Evolutionary conservation across 345 rosid genomes (phyloP).

Genomic region (Brassica carinata): DNA sequence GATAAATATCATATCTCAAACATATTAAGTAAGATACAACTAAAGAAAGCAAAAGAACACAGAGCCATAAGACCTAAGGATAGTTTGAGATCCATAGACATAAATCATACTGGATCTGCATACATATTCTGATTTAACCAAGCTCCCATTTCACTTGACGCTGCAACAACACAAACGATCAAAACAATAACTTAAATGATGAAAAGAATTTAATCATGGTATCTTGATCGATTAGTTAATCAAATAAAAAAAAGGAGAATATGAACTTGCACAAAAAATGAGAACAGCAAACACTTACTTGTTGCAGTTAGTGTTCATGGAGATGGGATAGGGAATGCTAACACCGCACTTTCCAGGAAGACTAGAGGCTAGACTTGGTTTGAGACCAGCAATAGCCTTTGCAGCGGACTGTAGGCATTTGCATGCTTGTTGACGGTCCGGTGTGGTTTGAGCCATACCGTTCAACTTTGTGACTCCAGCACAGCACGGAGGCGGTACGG

Average conservation of each 20-base stretch:
- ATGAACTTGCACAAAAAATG: background rate
- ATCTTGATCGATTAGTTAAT: background rate
- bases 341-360: slow-evolving; percentile 45
- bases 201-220: background rate
- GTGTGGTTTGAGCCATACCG: slow-evolving; percentile 45
- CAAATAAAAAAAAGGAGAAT: background rate
- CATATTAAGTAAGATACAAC: no score
- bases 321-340: slow-evolving; percentile 55
- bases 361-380: slow-evolving; percentile 24
- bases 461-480: slow-evolving; percentile 43
- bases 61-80: no score
- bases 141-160: no score
- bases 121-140: no score
- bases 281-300: slow-evolving; percentile 30
- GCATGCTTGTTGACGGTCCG: slow-evolving; percentile 44
- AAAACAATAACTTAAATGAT: background rate
- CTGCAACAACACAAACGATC: slow-evolving; percentile 29
- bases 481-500: slow-evolving; percentile 43
- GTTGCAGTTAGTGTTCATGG: slow-evolving; percentile 45
- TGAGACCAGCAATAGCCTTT: slow-evolving; percentile 1
- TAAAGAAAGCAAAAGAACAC: no score
- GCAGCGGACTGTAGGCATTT: slow-evolving; percentile 45
- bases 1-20: no score
- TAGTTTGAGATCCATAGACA: no score
- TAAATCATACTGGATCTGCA: no score